A percentile compares a stretch with the other conserved stretches of the same genome.
phyloP scores from a whole-genome alignment of 129 eudicot genomes.

The Chrysanthemum seticuspe region DNA sequence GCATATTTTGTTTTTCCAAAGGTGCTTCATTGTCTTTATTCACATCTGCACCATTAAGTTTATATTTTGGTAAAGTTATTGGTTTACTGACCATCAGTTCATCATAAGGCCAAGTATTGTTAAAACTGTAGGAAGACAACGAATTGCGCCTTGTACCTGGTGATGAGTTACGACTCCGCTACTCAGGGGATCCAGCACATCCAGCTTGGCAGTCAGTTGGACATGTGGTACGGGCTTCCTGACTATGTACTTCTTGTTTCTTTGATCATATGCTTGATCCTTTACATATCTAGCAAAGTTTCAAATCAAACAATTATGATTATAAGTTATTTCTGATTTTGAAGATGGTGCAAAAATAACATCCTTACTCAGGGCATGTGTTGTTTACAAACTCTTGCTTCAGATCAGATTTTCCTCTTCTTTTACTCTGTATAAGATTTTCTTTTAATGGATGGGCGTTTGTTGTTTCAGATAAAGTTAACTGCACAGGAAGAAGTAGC shows the following conservation, averaged over 20 bases:
- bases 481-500: slow-evolving; percentile 99
- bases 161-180: slow-evolving; percentile 52
- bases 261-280: background rate
- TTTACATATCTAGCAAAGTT: too few species aligned
- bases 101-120: background rate
- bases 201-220: slow-evolving; percentile 98
- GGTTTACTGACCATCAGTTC: background rate
- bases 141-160: slow-evolving; percentile 45
- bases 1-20: slow-evolving; percentile 95
- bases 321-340: background rate
- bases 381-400: background rate
- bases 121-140: slow-evolving; percentile 62
- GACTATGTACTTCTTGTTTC: background rate
- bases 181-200: slow-evolving; percentile 92
- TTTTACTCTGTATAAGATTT: background rate
- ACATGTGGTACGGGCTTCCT: slow-evolving; percentile 66
- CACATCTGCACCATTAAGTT: background rate
- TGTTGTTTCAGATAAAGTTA: slow-evolving; percentile 62
- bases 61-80: background rate
- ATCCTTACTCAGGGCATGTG: too few species aligned
- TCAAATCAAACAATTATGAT: background rate
- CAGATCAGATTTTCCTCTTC: background rate
- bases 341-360: too few species aligned
- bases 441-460: background rate
- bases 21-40: slow-evolving; percentile 36